Base-by-base conservation (phyloP, 768 basidiomycete genomes). In the Boletales sp. region DNA sequence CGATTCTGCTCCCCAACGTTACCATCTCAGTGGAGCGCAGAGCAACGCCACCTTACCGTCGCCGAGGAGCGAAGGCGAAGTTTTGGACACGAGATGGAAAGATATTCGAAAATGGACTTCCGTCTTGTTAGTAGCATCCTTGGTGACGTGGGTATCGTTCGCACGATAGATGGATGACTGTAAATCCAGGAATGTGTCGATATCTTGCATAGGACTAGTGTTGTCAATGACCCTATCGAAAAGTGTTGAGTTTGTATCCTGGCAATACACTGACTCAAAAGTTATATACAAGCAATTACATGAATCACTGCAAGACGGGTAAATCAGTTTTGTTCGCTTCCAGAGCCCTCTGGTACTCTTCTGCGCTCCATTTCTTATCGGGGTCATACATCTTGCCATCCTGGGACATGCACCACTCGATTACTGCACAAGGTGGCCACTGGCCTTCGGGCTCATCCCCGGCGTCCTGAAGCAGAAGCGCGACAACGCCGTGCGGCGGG, bases 401-500 rank as follows among this genome's bases (percentile, higher is more conserved):
- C 68, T 82, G 51, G 47, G 71, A 71, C 52, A 73, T 82, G 63
- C 84, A 87, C 77, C 81, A 81, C 42, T 78, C 74, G 50, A 67
- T 64, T 43, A 72, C 73, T 12, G 76, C 77, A 62, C 86, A 87
- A 17, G 77, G 75, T 4, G 84, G 84, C 56, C 72, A 71, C 2
- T 75, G 66, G 2, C 77, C 83, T 34, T 60, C 73, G 9, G 86
- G 86, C 59, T 87, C 86, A 47, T 87, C 74, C 0, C 84, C 84
- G 1, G 76, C 82, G 55, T 88, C 86, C 42, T 74, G 76, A 40
- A 87, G 66, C 47, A 89, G 67, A 10, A 87, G 58, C 30, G 84
- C 86, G 19, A 83, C 78, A 21, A 87, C 84, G 4, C 85, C 86
- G 52, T 88, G 86, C 8, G 83, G 58, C 4, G 85, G 84, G 11